Evolutionary conservation across 192 early-diverging fungal genomes (phyloP), one percentile per base, ranked within the genome.

Genomic region (Spinellus fusiger): DNA sequence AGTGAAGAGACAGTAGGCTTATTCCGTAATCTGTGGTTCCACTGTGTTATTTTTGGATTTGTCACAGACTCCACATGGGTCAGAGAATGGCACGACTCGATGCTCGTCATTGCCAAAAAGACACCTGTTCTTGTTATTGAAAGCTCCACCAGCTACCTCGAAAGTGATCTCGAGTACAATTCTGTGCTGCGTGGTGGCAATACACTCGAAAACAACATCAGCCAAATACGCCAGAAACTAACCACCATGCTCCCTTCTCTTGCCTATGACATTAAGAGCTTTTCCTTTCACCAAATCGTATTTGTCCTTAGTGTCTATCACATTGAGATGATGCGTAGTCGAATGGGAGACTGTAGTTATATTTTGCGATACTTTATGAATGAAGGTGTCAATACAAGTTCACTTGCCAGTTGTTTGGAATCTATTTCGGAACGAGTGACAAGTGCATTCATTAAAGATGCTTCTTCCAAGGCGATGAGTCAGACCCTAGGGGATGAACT

Each of bases 11-110:
- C 84, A 18, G 79, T 84, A 3, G 68, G 78, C 29, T 61, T 89
- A 26, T 94, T 94, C 76, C 82, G 95, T 48, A 92, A 93, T 69
- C 81, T 92, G 34, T 99, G 96, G 96, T 86, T 98, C 62, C 87
- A 91, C 53, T 79, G 89, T 54, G 86, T 93, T 3, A 68, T 89
- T 12, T 86, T 83, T 67, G 87, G 94, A 1, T 86, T 92, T 53
- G 76, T 87, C 31, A 79, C 84, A 9, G 83, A 90, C 31, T 80
- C 86, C 0, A 70, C 79, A 12, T 94, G 93, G 82, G 80, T 86
- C 25, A 77, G 75, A 16, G 88, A 90, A 22, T 96, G 92, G 86
- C 71, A 82, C 59, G 69, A 71, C 3, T 75, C 87, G 1, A 78
- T 94, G 66, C 46, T 78, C 0, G 35, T 77, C 4, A 86, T 98